Conservation (phyloP, 305 asterid genomes). For the Withania somnifera region DNA sequence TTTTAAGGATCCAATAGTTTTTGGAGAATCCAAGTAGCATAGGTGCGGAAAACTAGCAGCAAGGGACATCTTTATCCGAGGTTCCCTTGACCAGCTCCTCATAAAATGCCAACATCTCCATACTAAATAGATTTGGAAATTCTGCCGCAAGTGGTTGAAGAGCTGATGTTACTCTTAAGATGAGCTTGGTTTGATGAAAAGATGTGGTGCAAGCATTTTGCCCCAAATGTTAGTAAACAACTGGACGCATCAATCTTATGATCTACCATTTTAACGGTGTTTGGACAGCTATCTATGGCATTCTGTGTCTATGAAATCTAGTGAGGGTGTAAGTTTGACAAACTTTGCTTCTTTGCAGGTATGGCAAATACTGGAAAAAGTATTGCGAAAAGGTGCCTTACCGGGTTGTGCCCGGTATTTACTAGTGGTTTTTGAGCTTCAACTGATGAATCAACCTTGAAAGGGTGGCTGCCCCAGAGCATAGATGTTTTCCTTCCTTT, state of each 20-base stretch:
- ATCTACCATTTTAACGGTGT: neutral
- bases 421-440: slow-evolving; percentile 25
- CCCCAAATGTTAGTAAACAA: neutral
- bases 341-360: slow-evolving; percentile 38
- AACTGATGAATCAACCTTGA: neutral
- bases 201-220: neutral
- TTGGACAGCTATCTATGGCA: neutral
- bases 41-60: neutral
- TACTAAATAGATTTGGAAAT: no score
- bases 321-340: neutral
- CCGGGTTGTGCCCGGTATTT: slow-evolving; percentile 62
- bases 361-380: slow-evolving; percentile 82
- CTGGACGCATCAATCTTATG: neutral
- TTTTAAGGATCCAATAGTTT: neutral
- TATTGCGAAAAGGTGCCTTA: slow-evolving; percentile 82
- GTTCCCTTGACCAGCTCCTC: neutral
- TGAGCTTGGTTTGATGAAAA: neutral
- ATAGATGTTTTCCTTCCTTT: neutral
- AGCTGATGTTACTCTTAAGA: neutral
- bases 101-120: no score
- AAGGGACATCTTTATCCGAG: neutral
- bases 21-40: neutral
- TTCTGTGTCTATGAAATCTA: neutral
- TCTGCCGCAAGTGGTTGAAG: no score
- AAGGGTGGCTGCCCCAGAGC: neutral